Evolutionary conservation across 2,329 filamentous ascomycete genomes (phyloP).

Genomic region (Hawksworthiomyces lignivorus): DNA sequence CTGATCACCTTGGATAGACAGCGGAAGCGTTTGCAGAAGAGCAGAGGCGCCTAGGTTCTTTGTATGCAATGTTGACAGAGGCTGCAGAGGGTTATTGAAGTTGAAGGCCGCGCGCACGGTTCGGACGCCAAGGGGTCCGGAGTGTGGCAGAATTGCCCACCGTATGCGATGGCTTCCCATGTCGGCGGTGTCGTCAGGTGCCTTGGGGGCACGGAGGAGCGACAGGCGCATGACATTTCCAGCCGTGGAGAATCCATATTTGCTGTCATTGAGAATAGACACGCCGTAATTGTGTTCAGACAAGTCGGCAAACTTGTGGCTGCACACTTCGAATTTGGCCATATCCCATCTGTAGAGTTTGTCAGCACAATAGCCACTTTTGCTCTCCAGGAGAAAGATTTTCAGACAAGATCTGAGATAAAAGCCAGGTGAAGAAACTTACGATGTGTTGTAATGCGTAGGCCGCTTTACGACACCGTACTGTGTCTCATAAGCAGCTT

Average conservation of each 20-base stretch:
- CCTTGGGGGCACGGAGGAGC: conserved; percentile 58
- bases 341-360: conserved; percentile 56
- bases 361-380: too few relatives aligned
- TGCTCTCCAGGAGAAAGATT: too few relatives aligned
- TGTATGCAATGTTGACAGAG: conserved; percentile 4
- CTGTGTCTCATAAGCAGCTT: conserved; percentile 92
- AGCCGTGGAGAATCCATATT: conserved; percentile 61
- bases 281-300: conserved; percentile 63
- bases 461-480: conserved; percentile 83
- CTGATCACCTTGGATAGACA: conserved; percentile 58
- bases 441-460: conserved; percentile 86
- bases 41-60: not conserved
- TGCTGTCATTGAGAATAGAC: conserved; percentile 60
- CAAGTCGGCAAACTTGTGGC: conserved; percentile 66
- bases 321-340: conserved; percentile 74
- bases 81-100: conserved; percentile 55
- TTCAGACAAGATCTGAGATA: too few relatives aligned
- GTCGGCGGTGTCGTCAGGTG: conserved; percentile 61
- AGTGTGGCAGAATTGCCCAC: conserved; percentile 60
- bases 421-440: too few relatives aligned
- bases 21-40: conserved; percentile 30
- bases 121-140: conserved; percentile 43
- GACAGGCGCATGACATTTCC: conserved; percentile 62
- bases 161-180: conserved; percentile 60
- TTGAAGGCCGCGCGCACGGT: conserved; percentile 57